A percentile compares a stretch with the other conserved stretches of the same genome.
phyloP scores from a whole-genome alignment of 768 basidiomycete genomes.

The Macrolepiota fuliginosa region DNA sequence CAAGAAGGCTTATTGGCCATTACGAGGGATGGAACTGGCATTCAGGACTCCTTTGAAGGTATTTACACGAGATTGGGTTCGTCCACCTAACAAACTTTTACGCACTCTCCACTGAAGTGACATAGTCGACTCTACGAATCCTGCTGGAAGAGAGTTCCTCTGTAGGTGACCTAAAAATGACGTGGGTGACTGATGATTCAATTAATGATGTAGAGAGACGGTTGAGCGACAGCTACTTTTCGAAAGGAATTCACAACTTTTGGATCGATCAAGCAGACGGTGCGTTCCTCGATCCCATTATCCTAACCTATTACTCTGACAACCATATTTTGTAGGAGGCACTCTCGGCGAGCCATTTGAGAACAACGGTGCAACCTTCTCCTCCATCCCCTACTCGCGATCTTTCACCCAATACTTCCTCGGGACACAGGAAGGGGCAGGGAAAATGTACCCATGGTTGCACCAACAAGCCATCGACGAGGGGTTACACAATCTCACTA shows the following conservation, averaged over 20 bases:
- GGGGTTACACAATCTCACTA: constrained; percentile 31
- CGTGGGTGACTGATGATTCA: neutral
- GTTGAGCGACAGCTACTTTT: constrained; percentile 34
- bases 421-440: constrained; percentile 32
- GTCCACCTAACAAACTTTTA: neutral
- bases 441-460: constrained; percentile 37
- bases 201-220: constrained; percentile 25
- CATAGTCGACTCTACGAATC: constrained; percentile 33
- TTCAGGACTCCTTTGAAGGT: constrained; percentile 33
- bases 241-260: constrained; percentile 34
- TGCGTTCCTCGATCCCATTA: constrained; percentile 6
- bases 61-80: constrained; percentile 31
- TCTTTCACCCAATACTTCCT: constrained; percentile 34
- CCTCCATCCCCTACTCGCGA: constrained; percentile 29
- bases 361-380: constrained; percentile 32
- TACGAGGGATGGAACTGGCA: constrained; percentile 32
- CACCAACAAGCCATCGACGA: constrained; percentile 38
- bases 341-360: constrained; percentile 33
- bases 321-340: constrained; percentile 20
- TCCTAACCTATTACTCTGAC: neutral
- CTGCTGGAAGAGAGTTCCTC: constrained; percentile 32
- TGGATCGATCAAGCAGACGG: constrained; percentile 39
- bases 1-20: constrained; percentile 29
- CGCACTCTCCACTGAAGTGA: neutral
- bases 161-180: constrained; percentile 20